Base-by-base conservation (phyloP, 176 grass and related monocot species). In the Carex littledalei region DNA sequence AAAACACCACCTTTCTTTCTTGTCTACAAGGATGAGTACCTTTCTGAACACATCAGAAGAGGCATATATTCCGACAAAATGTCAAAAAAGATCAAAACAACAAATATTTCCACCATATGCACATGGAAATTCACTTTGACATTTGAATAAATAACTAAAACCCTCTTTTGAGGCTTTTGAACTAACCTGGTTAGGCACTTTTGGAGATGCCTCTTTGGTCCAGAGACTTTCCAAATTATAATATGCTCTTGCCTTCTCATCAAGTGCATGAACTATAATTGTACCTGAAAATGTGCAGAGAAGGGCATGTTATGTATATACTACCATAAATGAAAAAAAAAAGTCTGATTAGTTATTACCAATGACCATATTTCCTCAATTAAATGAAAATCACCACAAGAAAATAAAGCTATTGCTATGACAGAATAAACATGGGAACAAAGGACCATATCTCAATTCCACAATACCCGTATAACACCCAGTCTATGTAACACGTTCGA, bases 171-270 rank as follows among this genome's bases (percentile, higher is more conserved):
- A 16, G 47, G 20, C 32, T 58, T 6, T 63, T 29, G 70, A 61
- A 35, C 89, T 61, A 80, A 98, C 95, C 92, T 85, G 85, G 85
- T 82, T 74, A 0, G 91, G 92, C 77, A 74, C 75, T 68, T 91
- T 93, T 49, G 88, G 73, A 67, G 91, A 77, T 68, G 88, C 86
- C 52, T 89, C 91, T 86, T 87, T 94, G 59, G 89, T 93, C 92
- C 92, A 98, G 84, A 94, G 87, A 53, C 89, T 90, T 88, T 98
- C 95, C 86, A 98, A 87, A 90, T 98, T 91, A 87, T 98, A 98
- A 24, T 98, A 98, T 53, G 87, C 89, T 73, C 95, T 98, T 56
- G 95, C 95, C 80, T 91, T 98, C 86, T 98, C 95, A 87, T 98
- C 95, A 84, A 98, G 92, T 16, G 91, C 93, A 41, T 98, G 95